These are phyloP conservation scores for Naganishia antarctica DNA, from an alignment of 768 basidiomycete species.

Conservation along the genomic window DNA sequence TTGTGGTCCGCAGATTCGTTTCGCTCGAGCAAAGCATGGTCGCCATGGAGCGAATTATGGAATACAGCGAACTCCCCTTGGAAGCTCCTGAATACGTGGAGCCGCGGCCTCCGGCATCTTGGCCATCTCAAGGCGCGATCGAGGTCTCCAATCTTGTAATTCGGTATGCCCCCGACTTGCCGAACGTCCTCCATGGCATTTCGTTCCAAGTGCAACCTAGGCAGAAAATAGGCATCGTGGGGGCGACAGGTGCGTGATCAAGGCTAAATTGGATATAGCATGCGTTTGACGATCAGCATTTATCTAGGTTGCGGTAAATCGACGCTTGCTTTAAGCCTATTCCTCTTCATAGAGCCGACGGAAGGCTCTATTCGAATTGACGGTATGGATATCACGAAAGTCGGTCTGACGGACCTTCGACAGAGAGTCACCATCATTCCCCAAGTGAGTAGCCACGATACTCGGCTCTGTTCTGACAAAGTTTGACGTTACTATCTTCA, in stretches of 20 bases:
- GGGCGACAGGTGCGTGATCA: slow-evolving; percentile 54
- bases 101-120: slow-evolving; percentile 70
- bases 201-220: slow-evolving; percentile 68
- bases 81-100: slow-evolving; percentile 82
- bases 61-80: slow-evolving; percentile 53
- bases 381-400: slow-evolving; percentile 68
- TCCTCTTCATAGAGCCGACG: slow-evolving; percentile 83
- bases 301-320: slow-evolving; percentile 42
- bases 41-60: slow-evolving; percentile 74
- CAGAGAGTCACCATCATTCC: slow-evolving; percentile 61
- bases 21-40: slow-evolving; percentile 90
- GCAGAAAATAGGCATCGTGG: slow-evolving; percentile 63
- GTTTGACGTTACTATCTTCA: too few relatives aligned
- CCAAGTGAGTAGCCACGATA: slow-evolving; percentile 29
- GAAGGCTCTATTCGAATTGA: slow-evolving; percentile 71
- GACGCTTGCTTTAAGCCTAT: slow-evolving; percentile 66
- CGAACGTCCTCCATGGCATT: slow-evolving; percentile 73
- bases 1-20: slow-evolving; percentile 55
- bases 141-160: slow-evolving; percentile 37
- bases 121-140: slow-evolving; percentile 65
- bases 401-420: slow-evolving; percentile 77
- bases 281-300: too few relatives aligned
- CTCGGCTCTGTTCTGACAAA: too few relatives aligned
- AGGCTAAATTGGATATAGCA: too few relatives aligned
- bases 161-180: slow-evolving; percentile 64